Conservation (phyloP, 83 land plant genomes). For the Diphasiastrum complanatum region DNA sequence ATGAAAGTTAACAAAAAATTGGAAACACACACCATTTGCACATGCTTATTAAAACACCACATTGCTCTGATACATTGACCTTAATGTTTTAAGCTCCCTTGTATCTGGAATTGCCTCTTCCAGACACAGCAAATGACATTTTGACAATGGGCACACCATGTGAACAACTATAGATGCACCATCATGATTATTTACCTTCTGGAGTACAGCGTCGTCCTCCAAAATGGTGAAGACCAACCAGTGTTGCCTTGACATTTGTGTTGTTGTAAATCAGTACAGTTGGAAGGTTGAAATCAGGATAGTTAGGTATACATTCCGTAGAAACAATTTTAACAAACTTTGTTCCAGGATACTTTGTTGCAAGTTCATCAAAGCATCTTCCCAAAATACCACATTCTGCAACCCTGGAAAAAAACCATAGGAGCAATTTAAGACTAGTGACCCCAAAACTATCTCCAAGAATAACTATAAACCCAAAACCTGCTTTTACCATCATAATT, state of each 20-base stretch:
- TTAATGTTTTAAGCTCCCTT: too few species aligned
- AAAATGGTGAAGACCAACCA: conserved; percentile 72
- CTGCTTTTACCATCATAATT: too few species aligned
- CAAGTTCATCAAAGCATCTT: conserved; percentile 73
- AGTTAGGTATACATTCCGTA: conserved; percentile 92
- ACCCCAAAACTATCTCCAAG: neutral
- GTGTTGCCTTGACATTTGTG: conserved; percentile 73
- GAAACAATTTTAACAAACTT: conserved; percentile 94
- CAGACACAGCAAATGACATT: too few species aligned
- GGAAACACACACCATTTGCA: too few species aligned
- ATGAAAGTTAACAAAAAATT: too few species aligned
- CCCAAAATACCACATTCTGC: conserved; percentile 66
- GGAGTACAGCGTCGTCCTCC: conserved; percentile 75
- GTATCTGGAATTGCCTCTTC: too few species aligned
- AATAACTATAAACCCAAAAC: too few species aligned
- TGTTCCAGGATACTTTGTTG: conserved; percentile 71
- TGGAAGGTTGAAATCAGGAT: conserved; percentile 87
- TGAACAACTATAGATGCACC: neutral
- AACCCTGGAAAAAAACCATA: conserved; percentile 35
- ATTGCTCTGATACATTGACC: too few species aligned
- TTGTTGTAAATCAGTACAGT: conserved; percentile 77
- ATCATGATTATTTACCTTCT: conserved; percentile 51
- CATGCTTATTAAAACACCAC: too few species aligned
- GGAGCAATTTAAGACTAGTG: neutral
- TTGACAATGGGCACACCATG: neutral